Evolutionary conservation across 306 rosid genomes (phyloP).

Genomic region (Cucurbita pepo): DNA sequence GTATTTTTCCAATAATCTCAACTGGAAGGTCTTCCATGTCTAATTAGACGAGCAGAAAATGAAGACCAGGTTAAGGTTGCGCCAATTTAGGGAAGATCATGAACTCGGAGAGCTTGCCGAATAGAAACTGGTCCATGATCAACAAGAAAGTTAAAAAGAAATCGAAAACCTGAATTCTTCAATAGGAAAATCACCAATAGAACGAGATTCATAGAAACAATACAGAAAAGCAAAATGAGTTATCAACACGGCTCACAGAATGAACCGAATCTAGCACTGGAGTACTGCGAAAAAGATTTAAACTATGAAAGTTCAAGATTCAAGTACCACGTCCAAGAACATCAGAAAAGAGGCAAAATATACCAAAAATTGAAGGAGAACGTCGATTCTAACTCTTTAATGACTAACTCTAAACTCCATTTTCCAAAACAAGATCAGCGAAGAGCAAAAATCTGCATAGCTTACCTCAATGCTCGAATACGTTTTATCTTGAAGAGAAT

Average conservation of each 20-base stretch:
- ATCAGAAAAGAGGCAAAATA: background rate
- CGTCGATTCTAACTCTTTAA: background rate
- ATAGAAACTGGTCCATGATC: background rate
- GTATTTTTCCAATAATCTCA: conserved; percentile 67
- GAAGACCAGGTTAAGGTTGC: background rate
- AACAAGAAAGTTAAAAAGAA: background rate
- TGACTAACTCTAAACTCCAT: background rate
- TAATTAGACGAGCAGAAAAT: background rate
- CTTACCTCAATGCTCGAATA: conserved; percentile 6
- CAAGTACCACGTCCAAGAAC: background rate
- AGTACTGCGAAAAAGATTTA: background rate
- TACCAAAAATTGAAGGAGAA: background rate
- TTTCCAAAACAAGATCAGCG: background rate
- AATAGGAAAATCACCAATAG: background rate
- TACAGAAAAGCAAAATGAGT: background rate
- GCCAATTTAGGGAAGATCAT: background rate
- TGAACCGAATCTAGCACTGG: too few species aligned
- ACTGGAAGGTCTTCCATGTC: conserved; percentile 65
- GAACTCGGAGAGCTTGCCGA: background rate
- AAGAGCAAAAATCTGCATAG: background rate
- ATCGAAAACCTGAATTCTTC: background rate
- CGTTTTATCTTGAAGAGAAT: too few species aligned
- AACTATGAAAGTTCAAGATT: background rate
- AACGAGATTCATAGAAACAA: too few species aligned
- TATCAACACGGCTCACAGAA: background rate